Base-by-base conservation (phyloP, 805 yeast genomes). In the Pichia thaimueangensis region DNA sequence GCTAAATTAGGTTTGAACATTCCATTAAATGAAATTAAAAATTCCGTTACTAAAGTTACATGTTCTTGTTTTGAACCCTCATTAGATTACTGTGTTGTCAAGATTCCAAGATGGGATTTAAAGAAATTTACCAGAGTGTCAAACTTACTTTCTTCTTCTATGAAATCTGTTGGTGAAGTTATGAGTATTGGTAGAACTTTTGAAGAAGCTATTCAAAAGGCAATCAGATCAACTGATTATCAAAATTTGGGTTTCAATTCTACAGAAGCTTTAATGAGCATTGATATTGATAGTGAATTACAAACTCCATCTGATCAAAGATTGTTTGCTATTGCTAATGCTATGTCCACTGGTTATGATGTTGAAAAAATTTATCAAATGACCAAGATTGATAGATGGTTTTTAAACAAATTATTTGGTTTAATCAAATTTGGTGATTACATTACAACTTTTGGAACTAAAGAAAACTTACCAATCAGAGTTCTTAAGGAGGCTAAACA, bases 111-210 rank as follows among this genome's bases (percentile, higher is more conserved):
- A 70, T 91, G 98, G 98, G 98, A 91, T 69, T 76, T 91, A 69
- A 85, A 86, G 73, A 91, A 91, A 69, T 91, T 91, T 69, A 86
- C 91, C 48, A 77, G 96, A 63, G 97, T 91, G 30, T 84, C 95
- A 17, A 81, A 86, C 40, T 73, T 80, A 62, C 76, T 91, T 55
- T 83, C 93, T 9, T 88, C 97, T 2, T 80, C 96, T 24, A 91
- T 91, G 98, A 91, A 91, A 69, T 88, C 97, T 48, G 97, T 91
- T 52, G 98, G 98, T 72, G 98, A 91, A 66, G 97, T 93, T 41
- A 91, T 91, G 98, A 77, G 91, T 53, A 86, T 91, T 59, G 98
- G 98, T 59, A 77, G 98, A 65, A 91, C 95, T 22, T 91, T 91
- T 54, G 98, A 91, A 67, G 98, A 91, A 64, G 95, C 97, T 9